Evolutionary conservation across 768 basidiomycete species (phyloP), one percentile per base, ranked within the genome.

Genomic region (Tulasnella sp.): DNA sequence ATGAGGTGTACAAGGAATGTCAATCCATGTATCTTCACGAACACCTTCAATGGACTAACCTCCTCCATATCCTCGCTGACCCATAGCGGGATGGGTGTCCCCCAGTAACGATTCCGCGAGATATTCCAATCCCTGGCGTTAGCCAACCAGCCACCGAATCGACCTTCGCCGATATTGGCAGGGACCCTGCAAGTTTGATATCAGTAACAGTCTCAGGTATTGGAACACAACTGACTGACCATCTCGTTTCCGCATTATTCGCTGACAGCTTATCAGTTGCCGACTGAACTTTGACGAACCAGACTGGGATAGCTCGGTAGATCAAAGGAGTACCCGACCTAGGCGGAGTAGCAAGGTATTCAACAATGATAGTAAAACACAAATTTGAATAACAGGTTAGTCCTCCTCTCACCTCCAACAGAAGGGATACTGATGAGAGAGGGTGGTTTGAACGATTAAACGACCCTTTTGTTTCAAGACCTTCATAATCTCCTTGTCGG

Each of bases 111-210:
- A 75, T 98, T 98, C 62, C 96, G 81, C n/a, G 93, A 96, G 63
- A 99, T 78, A 68, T 97, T 98, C 96, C 96, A 99, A 68, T 99
- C 96, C 21, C 93, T 81, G n/a, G 96, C 96, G 70, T 94, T 97
- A 49, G 87, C 85, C 52, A 99, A 77, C 96, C 96, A 99, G 70
- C 91, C 93, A 21, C 92, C 92, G 68, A 99, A 99, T 31, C 94
- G 79, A 64, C 85, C 81, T 60, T 97, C 93, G 4, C 92, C 89
- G 48, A 98, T 84, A 62, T 73, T 78, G 66, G 90, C 84, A 9
- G 96, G 96, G 2, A 99, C 96, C 90, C 88, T 91, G 54, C 4
- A n/a, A 31, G 12, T 55, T 62, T 51, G 12, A 65, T 24, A 17
- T 60, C 27, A n/a, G 38, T 24, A 19, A 27, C 65, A 45, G 60